Base-by-base conservation (phyloP, 1,139 yeast genomes). In the Arxiozyma slooffiae region DNA sequence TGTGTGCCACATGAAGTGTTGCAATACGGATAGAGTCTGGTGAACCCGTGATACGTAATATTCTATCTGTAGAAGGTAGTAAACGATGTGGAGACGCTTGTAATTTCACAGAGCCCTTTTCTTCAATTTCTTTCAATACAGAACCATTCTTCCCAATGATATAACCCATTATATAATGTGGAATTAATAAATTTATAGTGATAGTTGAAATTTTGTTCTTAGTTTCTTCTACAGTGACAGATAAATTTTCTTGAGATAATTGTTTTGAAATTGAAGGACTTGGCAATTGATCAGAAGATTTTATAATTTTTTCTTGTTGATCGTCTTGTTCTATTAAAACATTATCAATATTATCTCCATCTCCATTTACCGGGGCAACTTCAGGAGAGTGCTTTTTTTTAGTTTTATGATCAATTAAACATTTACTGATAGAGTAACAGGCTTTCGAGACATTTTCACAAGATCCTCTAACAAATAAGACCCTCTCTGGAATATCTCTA, bases 21-120 rank as follows among this genome's bases (percentile, higher is more conserved):
- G 96, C 96, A 58, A 86, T 85, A 62, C 86, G 95, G 48, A 89
- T 79, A 2, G 95, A 90, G 68, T 85, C 95, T 4, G 90, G 89
- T 11, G 85, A 94, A 4, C 97, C 97, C 16, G 77, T 72, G 20
- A 89, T 77, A 34, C 81, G 75, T 50, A 89, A 70, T 6, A 85
- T 74, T 53, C 96, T 75, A 64, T 89, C 97, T 17, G 92, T 86
- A 1, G 95, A 85, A 55, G 77, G 77, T 1, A 95, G 89, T 57
- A 89, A 72, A 21, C 84, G 78, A 47, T 79, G 78, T 49, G 85
- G 92, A 21, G 86, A 87, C 1, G 95, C 95, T 56, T 78, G 79
- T 52, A 89, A 73, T 55, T 79, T 77, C 3, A 96, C 94, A 4
- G 94, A 90, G 8, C 95, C 85, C 52, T 78, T 77, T 51, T 84